Base-by-base conservation (phyloP, 106 monocot species). In the Acorus calamus region DNA sequence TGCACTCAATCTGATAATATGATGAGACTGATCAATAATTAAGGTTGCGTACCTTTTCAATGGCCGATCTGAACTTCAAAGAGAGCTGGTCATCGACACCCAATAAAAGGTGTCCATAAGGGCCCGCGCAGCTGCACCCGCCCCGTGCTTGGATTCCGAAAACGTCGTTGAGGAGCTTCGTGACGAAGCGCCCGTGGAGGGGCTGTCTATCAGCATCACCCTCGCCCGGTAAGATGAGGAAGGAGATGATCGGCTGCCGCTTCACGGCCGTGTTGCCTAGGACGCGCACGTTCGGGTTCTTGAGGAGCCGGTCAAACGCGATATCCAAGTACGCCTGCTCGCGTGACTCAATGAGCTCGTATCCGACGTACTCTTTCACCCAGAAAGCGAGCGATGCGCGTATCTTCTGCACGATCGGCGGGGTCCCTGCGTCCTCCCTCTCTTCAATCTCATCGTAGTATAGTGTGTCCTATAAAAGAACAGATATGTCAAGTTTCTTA, bases 351-450 rank as follows among this genome's bases (percentile, higher is more conserved):
- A 89, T 85, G 13, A 52, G 64, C 42, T 7, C 74, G 52, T 74
- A 62, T 0, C 89, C 89, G n/a, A 82, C 57, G 67, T 70, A 68
- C 66, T 82, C 77, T 69, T 89, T 84, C 52, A 81, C 84, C 11
- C 73, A 57, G 66, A 89, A 89, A 42, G 79, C 81, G 49, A 81
- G 46, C 7, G 81, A 81, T 3, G 89, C 76, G 3, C 89, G 84
- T 8, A 89, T 64, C 74, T 79, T 84, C 65, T 89, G 89, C 52
- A 82, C 76, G 59, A 89, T 89, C 12, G 84, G 76, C 58, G 88
- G 88, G 49, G 84, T 89, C 4, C 89, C 89, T 7, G 82, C 84
- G 66, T 85, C 85, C 52, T 89, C 89, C 55, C 89, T 69, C 55
- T 89, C 79, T 64, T 89, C 89, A 42, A 77, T 13, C 66, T 82